A percentile compares a stretch with the other conserved stretches of the same genome.
Conservation (phyloP, 495 filamentous ascomycete species). For the Hyphodiscus hymeniophilus region DNA sequence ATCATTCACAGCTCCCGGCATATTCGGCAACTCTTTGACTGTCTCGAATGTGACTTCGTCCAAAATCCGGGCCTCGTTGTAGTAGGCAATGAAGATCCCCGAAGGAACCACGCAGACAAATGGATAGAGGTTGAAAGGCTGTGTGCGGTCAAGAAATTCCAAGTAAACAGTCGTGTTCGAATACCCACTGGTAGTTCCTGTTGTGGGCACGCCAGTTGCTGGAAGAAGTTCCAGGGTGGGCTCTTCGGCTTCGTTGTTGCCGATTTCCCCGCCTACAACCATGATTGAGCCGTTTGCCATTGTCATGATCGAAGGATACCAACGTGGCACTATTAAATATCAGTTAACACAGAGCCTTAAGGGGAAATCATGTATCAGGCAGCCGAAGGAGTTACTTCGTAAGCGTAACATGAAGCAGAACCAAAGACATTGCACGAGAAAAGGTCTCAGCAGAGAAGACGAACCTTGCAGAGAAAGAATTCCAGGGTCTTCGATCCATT, state of each 20-base stretch:
- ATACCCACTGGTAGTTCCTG: slow-evolving; percentile 2
- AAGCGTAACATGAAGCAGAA: too few species aligned
- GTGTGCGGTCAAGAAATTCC: slow-evolving; percentile 49
- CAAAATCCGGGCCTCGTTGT: slow-evolving; percentile 56
- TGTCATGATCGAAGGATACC: slow-evolving; percentile 56
- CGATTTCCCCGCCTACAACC: slow-evolving; percentile 47
- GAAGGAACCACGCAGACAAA: slow-evolving; percentile 49
- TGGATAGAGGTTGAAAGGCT: slow-evolving; percentile 58
- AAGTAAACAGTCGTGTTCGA: slow-evolving; percentile 19
- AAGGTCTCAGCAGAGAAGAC: too few species aligned
- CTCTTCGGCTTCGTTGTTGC: slow-evolving; percentile 48
- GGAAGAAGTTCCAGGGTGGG: slow-evolving; percentile 57
- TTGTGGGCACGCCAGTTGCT: neutral
- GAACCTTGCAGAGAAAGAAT: slow-evolving; percentile 40
- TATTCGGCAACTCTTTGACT: slow-evolving; percentile 45
- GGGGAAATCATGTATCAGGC: too few species aligned
- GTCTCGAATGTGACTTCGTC: slow-evolving; percentile 48
- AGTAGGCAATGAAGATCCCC: slow-evolving; percentile 52
- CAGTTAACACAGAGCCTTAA: neutral
- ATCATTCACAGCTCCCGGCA: slow-evolving; percentile 53
- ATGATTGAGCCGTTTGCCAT: slow-evolving; percentile 55
- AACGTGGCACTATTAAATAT: slow-evolving; percentile 33
- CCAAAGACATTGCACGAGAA: too few species aligned
- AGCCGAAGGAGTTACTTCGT: too few species aligned
- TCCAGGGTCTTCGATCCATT: slow-evolving; percentile 49